phyloP scores from a whole-genome alignment of 345 rosid genomes.

The Euphorbia pulcherrima region DNA sequence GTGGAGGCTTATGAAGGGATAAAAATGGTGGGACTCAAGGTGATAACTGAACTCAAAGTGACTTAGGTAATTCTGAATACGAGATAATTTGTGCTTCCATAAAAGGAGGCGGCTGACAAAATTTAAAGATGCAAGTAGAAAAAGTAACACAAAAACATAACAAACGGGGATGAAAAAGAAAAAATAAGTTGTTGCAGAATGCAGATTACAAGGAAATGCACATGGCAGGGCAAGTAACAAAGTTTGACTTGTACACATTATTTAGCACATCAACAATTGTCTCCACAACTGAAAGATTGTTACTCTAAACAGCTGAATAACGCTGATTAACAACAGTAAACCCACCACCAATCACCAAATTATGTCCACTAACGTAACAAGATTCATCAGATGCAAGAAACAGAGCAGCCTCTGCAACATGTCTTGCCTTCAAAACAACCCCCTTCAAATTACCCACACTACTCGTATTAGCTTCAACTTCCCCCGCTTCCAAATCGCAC shows the following conservation, averaged over 20 bases:
- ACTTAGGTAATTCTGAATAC: no score
- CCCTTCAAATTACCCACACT: conserved; percentile 60
- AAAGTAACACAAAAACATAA: no score
- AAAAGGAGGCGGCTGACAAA: no score
- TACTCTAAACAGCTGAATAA: conserved; percentile 21
- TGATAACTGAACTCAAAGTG: neutral
- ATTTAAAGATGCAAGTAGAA: no score
- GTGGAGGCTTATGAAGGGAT: neutral
- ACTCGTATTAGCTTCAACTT: conserved; percentile 45
- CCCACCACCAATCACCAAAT: conserved; percentile 83
- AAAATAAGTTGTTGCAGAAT: no score
- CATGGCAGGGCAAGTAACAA: conserved; percentile 34
- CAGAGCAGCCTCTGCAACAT: conserved; percentile 78
- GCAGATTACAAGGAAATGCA: conserved; percentile 40
- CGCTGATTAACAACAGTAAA: conserved; percentile 51
- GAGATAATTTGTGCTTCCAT: no score
- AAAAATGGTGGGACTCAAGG: neutral
- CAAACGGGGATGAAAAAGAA: no score
- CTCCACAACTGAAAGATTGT: neutral
- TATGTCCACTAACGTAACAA: conserved; percentile 74
- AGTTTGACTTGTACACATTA: conserved; percentile 30
- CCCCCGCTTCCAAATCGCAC: conserved; percentile 40
- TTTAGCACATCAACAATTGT: neutral
- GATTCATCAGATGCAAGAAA: conserved; percentile 93
- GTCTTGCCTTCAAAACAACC: conserved; percentile 55